Conservation (phyloP, 306 rosid genomes). For the Citrullus colocynthis region DNA sequence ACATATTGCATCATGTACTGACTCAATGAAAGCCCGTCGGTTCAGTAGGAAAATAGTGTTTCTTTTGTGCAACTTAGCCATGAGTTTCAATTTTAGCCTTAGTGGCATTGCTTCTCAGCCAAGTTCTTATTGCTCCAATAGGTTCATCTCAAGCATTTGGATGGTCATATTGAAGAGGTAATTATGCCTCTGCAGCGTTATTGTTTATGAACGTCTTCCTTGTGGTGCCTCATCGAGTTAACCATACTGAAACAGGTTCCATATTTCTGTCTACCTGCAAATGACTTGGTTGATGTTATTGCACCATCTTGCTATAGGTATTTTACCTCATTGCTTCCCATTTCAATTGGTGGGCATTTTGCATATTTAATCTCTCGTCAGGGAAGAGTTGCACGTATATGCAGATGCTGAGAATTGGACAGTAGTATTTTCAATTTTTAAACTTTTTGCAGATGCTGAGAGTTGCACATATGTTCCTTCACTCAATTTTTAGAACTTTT, state of each 20-base stretch:
- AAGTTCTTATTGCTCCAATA: constrained; percentile 10
- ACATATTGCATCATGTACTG: neutral
- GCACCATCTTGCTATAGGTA: constrained; percentile 99
- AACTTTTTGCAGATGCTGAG: neutral
- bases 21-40: neutral
- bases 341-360: neutral
- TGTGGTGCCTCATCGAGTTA: constrained; percentile 24
- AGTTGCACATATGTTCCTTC: neutral
- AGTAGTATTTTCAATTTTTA: neutral
- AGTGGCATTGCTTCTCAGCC: neutral
- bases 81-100: neutral
- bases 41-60: neutral
- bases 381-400: neutral
- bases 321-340: neutral
- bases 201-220: constrained; percentile 12
- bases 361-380: neutral
- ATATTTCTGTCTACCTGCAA: constrained; percentile 95
- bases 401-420: neutral
- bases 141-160: constrained; percentile 96
- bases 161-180: constrained; percentile 96
- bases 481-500: neutral
- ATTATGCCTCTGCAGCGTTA: neutral
- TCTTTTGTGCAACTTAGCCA: neutral
- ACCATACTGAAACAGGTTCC: constrained; percentile 67
- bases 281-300: constrained; percentile 91